These are phyloP conservation scores for Penicillium desertorum DNA, from an alignment of 495 filamentous ascomycete genomes.

Conservation along the genomic window DNA sequence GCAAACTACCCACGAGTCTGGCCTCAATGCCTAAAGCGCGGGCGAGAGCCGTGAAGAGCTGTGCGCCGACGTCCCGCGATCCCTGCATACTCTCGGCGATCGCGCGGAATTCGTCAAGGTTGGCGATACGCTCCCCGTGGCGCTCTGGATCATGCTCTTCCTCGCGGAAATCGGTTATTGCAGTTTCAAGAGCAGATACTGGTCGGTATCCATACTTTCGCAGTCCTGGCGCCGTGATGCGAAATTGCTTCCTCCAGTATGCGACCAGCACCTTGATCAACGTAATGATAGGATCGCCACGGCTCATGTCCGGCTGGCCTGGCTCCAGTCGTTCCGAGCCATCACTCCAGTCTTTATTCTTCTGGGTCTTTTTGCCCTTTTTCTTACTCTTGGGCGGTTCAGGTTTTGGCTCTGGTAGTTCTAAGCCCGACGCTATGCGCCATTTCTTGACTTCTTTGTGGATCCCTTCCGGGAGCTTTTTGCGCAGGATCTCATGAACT, in stretches of 20 bases:
- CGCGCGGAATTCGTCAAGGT: constrained; percentile 64
- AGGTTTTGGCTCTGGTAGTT: constrained; percentile 39
- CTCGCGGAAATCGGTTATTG: constrained; percentile 61
- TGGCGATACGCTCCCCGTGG: constrained; percentile 72
- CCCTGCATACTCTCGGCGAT: constrained; percentile 71
- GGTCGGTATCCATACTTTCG: constrained; percentile 86
- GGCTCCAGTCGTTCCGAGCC: constrained; percentile 67
- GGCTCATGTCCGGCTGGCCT: constrained; percentile 69
- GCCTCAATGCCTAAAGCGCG: constrained; percentile 79
- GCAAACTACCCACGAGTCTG: constrained; percentile 77
- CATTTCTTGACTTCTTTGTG: constrained; percentile 74
- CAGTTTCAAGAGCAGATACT: constrained; percentile 61
- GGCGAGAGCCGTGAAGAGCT: constrained; percentile 88
- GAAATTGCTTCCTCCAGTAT: constrained; percentile 88
- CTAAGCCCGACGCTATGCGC: constrained; percentile 64
- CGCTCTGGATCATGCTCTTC: constrained; percentile 57
- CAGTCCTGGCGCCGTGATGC: constrained; percentile 73
- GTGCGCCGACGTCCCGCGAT: constrained; percentile 82
- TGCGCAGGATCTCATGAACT: constrained; percentile 72
- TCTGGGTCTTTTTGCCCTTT: constrained; percentile 47
- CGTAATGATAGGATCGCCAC: constrained; percentile 78
- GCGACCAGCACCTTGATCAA: constrained; percentile 71
- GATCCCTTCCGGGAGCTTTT: constrained; percentile 63
- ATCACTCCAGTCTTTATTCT: constrained; percentile 66
- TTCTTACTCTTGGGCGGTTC: constrained; percentile 37